Evolutionary conservation across 2,329 filamentous ascomycete genomes (phyloP).

Genomic region (Furcasterigmium furcatum): DNA sequence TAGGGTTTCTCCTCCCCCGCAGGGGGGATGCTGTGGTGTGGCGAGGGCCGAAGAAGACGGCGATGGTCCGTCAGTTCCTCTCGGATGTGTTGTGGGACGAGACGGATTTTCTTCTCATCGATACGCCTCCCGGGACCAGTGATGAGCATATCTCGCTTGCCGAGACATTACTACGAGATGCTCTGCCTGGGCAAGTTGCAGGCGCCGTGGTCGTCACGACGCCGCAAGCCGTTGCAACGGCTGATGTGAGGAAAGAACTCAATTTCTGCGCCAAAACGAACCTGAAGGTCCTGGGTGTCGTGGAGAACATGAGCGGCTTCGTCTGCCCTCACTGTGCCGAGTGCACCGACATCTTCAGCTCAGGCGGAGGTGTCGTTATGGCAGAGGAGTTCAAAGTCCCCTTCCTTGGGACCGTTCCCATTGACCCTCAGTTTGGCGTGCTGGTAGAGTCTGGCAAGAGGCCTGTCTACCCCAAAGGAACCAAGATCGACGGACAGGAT

Average conservation of each 20-base stretch:
- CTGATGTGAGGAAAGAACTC: slow-evolving; percentile 90
- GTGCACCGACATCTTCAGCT: slow-evolving; percentile 91
- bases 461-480: slow-evolving; percentile 69
- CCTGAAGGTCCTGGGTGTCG: slow-evolving; percentile 77
- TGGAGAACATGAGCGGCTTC: slow-evolving; percentile 96
- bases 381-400: slow-evolving; percentile 78
- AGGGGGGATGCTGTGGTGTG: slow-evolving; percentile 93
- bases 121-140: slow-evolving; percentile 92
- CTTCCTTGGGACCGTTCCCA: slow-evolving; percentile 84
- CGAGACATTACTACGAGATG: slow-evolving; percentile 71
- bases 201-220: slow-evolving; percentile 96
- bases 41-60: slow-evolving; percentile 97
- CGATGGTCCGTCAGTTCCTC: slow-evolving; percentile 96
- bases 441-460: slow-evolving; percentile 72
- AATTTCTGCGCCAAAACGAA: slow-evolving; percentile 89
- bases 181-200: slow-evolving; percentile 65
- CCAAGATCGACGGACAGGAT: slow-evolving; percentile 55
- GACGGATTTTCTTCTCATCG: slow-evolving; percentile 89
- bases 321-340: slow-evolving; percentile 79
- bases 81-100: slow-evolving; percentile 85
- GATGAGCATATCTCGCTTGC: slow-evolving; percentile 96
- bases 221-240: slow-evolving; percentile 88
- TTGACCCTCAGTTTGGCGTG: slow-evolving; percentile 88
- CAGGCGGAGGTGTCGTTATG: slow-evolving; percentile 87
- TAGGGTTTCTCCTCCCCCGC: slow-evolving; percentile 83